Evolutionary conservation across 2,329 filamentous ascomycete genomes (phyloP), one percentile per base, ranked within the genome.

Genomic region (Fusarium clavum): DNA sequence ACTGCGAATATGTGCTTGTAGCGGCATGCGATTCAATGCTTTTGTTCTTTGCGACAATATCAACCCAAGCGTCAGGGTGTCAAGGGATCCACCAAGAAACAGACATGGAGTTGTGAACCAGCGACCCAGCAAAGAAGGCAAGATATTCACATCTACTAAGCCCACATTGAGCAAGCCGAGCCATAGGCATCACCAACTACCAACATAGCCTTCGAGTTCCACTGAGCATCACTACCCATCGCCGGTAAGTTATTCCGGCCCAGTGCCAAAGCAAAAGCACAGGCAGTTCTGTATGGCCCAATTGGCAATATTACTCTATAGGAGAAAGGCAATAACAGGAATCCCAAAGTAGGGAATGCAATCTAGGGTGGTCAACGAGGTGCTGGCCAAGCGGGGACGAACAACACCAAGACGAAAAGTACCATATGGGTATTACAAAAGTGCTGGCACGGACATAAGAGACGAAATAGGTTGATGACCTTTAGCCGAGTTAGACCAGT

Each of bases 261-360:
- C 58, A 96, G 93, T 74, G 95, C 96, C 13, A 99, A 98, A 78
- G 90, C 92, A 43, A 91, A 92, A 75, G 96, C 96, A 14, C 82
- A 91, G n/a, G 88, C 90, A 32, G 90, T 88, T 69, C 82, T 98
- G 8, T 92, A 96, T 56, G 87, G 88, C 34, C 84, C 94, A 61
- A 94, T 93, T 1, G 87, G 91, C 1, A 96, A 99, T 76, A 94
- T 98, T 75, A 91, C 91, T 4, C 83, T 96, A 30, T 99, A 96
- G 75, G 92, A 98, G 76, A 97, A 96, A 77, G 96, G 98, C 81
- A 94, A 88, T 83, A 98, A 97, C 82, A 89, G 96, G 20, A 79
- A 82, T 10, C 75, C 77, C 66, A 88, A 85, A 69, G 80, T 83
- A 51, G 83, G 77, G 4, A 79, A 79, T 30, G 82, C 80, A 3